phyloP scores from a whole-genome alignment of 2,329 filamentous ascomycete genomes.

The Talaromyces pinophilus region DNA sequence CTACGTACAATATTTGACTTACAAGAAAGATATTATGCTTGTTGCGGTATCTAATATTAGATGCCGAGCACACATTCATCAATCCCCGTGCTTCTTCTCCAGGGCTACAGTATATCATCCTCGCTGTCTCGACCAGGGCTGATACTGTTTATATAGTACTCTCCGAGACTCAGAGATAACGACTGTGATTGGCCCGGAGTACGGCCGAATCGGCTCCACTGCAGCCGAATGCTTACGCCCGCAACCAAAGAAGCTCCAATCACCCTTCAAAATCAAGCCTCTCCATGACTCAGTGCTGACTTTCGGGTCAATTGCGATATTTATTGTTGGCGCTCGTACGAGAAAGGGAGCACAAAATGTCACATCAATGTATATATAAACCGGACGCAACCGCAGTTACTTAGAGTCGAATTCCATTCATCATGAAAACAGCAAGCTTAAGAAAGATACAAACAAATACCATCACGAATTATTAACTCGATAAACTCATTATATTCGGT shows the following conservation, averaged over 20 bases:
- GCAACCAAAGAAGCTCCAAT: background rate
- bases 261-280: background rate
- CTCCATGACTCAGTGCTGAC: background rate
- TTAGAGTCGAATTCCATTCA: too few relatives aligned
- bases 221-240: background rate
- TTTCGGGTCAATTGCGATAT: background rate
- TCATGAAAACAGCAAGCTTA: background rate
- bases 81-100: too few relatives aligned
- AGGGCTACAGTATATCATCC: background rate
- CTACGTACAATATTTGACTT: too few relatives aligned
- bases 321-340: background rate
- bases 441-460: background rate
- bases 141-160: background rate
- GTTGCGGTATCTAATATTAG: too few relatives aligned
- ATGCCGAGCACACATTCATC: too few relatives aligned
- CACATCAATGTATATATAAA: background rate
- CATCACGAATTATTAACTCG: background rate
- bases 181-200: background rate
- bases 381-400: background rate
- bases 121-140: background rate
- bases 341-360: background rate
- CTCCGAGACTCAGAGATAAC: background rate
- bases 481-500: background rate
- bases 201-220: background rate
- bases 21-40: too few relatives aligned